These are phyloP conservation scores for Lepidium africanum DNA, from an alignment of 345 rosid species.

Conservation along the genomic window DNA sequence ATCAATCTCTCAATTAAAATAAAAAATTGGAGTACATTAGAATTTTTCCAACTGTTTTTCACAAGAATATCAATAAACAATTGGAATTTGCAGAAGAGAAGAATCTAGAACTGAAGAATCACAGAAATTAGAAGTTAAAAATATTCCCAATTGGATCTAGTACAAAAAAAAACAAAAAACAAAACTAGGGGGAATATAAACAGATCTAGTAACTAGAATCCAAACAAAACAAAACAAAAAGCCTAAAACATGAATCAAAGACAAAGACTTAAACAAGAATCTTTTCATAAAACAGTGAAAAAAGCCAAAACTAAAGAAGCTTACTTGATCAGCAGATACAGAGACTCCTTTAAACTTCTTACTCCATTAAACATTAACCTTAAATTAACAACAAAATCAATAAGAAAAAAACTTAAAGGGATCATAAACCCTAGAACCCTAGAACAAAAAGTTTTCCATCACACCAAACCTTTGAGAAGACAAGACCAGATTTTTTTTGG, in stretches of 20 bases:
- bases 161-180: not conserved
- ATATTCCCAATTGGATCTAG: constrained; percentile 16
- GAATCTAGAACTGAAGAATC: constrained; percentile 13
- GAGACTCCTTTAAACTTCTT: constrained; percentile 15
- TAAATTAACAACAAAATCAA: not conserved
- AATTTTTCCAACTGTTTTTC: not conserved
- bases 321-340: constrained; percentile 22
- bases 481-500: not conserved
- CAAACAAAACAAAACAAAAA: constrained; percentile 17
- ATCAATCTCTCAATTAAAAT: not conserved
- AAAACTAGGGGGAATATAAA: constrained; percentile 10
- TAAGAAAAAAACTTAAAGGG: not conserved
- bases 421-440: not conserved
- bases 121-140: not conserved
- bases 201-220: constrained; percentile 21
- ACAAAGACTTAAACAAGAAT: constrained; percentile 9
- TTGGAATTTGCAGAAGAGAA: constrained; percentile 20
- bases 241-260: constrained; percentile 11
- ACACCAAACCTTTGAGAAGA: not conserved
- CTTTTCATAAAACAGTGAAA: not conserved
- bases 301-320: not conserved
- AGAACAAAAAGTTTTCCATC: not conserved
- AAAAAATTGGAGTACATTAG: not conserved
- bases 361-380: constrained; percentile 14
- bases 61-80: constrained; percentile 23